Evolutionary conservation across 2,329 filamentous ascomycete genomes (phyloP).

Genomic region (Erysiphe neolycopersici): DNA sequence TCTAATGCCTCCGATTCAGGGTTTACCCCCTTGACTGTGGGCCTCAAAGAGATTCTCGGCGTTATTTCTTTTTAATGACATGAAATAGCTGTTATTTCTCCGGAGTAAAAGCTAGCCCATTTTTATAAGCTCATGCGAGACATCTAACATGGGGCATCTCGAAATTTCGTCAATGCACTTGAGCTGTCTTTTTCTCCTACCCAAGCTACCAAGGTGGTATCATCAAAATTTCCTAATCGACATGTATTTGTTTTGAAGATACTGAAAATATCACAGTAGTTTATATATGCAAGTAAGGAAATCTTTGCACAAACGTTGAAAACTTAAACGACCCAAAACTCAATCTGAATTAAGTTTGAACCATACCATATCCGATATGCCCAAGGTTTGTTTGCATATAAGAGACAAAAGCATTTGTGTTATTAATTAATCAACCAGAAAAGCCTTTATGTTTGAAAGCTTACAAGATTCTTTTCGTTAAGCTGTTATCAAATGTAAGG

Average conservation of each 20-base stretch:
- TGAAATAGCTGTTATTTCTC: not conserved
- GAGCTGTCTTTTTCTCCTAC: not conserved
- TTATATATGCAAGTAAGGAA: not conserved
- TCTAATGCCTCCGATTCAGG: not conserved
- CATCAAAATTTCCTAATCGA: not conserved
- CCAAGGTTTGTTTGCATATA: too few species aligned
- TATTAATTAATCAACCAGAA: too few species aligned
- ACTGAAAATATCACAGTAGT: not conserved
- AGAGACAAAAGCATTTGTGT: too few species aligned
- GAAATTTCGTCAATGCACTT: not conserved
- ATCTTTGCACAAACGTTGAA: not conserved
- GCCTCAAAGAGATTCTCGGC: not conserved
- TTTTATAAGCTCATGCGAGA: not conserved
- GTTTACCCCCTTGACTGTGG: not conserved
- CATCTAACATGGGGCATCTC: not conserved
- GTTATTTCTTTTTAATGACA: not conserved
- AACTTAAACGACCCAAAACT: not conserved
- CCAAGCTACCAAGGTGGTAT: not conserved
- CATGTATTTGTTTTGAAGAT: not conserved
- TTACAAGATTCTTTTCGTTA: too few species aligned
- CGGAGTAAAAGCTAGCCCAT: not conserved
- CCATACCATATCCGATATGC: too few species aligned
- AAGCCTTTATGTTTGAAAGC: too few species aligned
- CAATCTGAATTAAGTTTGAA: not conserved
- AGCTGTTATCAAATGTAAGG: too few species aligned